Evolutionary conservation across 306 rosid genomes (phyloP).

Genomic region (Medicago arabica): DNA sequence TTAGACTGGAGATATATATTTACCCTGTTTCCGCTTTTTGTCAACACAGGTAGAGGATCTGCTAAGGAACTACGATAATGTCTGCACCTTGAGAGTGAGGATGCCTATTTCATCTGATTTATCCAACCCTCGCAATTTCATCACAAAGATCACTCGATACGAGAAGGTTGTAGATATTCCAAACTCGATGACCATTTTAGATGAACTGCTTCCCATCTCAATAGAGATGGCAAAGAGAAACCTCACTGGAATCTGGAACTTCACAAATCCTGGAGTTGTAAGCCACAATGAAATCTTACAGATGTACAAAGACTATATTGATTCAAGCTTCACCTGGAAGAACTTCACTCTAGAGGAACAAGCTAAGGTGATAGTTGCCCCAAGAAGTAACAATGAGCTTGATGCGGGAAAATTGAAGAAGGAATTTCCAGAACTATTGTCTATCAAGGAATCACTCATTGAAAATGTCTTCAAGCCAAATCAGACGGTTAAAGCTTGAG

Average conservation of each 20-base stretch:
- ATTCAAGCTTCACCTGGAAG: slow-evolving; percentile 79
- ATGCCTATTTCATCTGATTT: slow-evolving; percentile 93
- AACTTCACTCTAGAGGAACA: slow-evolving; percentile 88
- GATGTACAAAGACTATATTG: slow-evolving; percentile 71
- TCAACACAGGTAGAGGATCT: slow-evolving; percentile 78
- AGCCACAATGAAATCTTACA: slow-evolving; percentile 87
- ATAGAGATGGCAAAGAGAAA: slow-evolving; percentile 92
- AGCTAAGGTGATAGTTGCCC: slow-evolving; percentile 88
- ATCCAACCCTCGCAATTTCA: slow-evolving; percentile 83
- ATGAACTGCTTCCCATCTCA: slow-evolving; percentile 89
- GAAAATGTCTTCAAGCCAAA: slow-evolving; percentile 82
- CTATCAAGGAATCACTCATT: slow-evolving; percentile 85
- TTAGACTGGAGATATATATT: background rate
- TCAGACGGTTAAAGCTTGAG: slow-evolving; percentile 61
- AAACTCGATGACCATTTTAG: slow-evolving; percentile 87
- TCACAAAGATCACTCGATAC: slow-evolving; percentile 83
- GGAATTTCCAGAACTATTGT: slow-evolving; percentile 76
- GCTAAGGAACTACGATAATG: slow-evolving; percentile 78
- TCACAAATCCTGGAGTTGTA: slow-evolving; percentile 93
- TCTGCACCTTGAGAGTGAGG: slow-evolving; percentile 85
- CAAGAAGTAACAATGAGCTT: slow-evolving; percentile 86
- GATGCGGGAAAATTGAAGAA: slow-evolving; percentile 66
- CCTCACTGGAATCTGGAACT: slow-evolving; percentile 84
- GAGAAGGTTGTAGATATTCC: slow-evolving; percentile 92
- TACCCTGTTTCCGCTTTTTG: background rate